Base-by-base conservation (phyloP, 768 basidiomycete genomes). In the Leccinum olivaceopallidum region DNA sequence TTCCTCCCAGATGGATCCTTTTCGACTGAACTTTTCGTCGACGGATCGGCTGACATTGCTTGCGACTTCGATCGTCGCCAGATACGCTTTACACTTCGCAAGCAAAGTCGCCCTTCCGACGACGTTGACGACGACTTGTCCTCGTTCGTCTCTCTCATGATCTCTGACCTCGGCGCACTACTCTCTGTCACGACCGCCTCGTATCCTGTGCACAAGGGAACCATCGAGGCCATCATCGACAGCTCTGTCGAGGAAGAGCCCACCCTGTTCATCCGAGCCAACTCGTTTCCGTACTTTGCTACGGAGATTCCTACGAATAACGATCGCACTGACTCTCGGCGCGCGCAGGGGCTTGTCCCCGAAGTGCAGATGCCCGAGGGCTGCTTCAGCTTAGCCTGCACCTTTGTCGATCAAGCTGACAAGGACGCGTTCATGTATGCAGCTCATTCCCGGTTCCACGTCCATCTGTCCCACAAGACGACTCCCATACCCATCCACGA, bases 1-100 rank as follows among this genome's bases (percentile, higher is more conserved):
- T 75, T 78, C 54, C 73, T 71, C 39, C 6, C 52, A 8, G 75
- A 79, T 34, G 73, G 71, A 1, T 62, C 69, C 2, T 78, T 78
- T 60, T 73, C 76, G 20, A 60, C 71, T 10, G 76, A 79, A 58
- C 64, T 69, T 6, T 55, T 62, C 18, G 65, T 61, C 20, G 49
- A 59, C 44, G 77, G 73, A 53, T 37, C 50, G 32, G 67, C 75
- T 50, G 63, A 67, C 34, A 69, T 79, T 61, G 69, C 76, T 60
- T 78, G 77, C 66, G 74, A 79, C 64, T 58, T 76, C 53, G 73
- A 76, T 52, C 69, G 61, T 13, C 70, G 61, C 42, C 60, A 61
- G 16, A 61, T 79, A 58, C 69, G 72, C 63, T 70, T 79, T 39
- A 71, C 69, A 49, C 56, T 73, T 63, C 59, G 64, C 67, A 64